Evolutionary conservation across 2,329 filamentous ascomycete species (phyloP), one percentile per base, ranked within the genome.

Genomic region (Sporothrix curviconia): DNA sequence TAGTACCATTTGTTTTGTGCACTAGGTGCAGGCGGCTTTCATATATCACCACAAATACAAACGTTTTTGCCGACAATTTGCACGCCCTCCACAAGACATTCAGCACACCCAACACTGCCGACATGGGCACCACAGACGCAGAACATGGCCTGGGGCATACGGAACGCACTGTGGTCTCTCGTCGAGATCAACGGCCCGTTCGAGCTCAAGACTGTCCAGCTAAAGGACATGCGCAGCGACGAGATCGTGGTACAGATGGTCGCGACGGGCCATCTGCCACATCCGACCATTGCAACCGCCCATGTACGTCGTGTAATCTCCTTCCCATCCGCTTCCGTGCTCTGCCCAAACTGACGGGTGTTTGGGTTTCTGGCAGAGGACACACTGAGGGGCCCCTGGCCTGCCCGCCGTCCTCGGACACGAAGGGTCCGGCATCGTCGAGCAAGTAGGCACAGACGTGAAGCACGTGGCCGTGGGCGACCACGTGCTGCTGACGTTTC

Each of bases 351-450:
- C 43, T 47, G 8, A 47, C 25, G 28, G 6, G 28, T 32, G 6
- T 47, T 11, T 15, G 7, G 4, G 7, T 36, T 22, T 6, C 7
- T 11, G 6, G 28, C 28, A 11, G 28, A 11, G 6, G 34, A 28
- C 25, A 28, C 9, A 17, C 32, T 17, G 34, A 49, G 14, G 44
- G 44, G 15, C 44, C 44, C 25, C n/a, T n/a, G 44, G 44, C 11
- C 44, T 49, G 25, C 44, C 44, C 14, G 44, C 44, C 17, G 44
- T 49, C 15, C 44, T 49, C 8, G 44, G 44, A 25, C 44, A 49
- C n/a, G 30, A 53, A 55, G 83, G 91, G 36, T 83, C 95, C 24
- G 90, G 89, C 63, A 87, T 95, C 62, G 89, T 94, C 61, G 90
- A 90, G 68, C 90, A 71, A 89, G 90, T 66, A 81, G 95, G 56